Conservation (phyloP, 192 early-diverging fungal genomes). For the Entomortierella chlamydospora region DNA sequence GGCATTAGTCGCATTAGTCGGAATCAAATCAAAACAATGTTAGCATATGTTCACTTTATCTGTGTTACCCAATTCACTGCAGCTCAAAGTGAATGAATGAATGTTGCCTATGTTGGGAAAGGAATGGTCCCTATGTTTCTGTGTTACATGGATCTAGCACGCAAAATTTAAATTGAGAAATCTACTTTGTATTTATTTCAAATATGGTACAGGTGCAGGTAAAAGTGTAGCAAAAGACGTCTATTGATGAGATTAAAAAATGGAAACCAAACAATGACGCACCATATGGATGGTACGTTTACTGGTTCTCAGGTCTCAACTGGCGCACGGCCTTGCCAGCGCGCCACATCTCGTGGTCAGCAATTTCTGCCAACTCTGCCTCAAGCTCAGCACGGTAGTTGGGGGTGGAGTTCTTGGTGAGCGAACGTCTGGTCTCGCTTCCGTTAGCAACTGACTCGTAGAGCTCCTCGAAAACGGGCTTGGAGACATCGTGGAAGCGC, state of each 20-base stretch:
- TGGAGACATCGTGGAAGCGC: conserved; percentile 92
- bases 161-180: not conserved
- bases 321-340: conserved; percentile 87
- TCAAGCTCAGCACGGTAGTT: conserved; percentile 96
- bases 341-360: conserved; percentile 89
- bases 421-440: conserved; percentile 84
- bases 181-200: not conserved
- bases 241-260: not conserved
- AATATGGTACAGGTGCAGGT: conserved; percentile 11
- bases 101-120: too few relatives aligned
- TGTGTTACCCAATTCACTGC: too few relatives aligned
- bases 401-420: conserved; percentile 89
- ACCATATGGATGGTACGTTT: conserved; percentile 8
- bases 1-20: too few relatives aligned
- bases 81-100: too few relatives aligned
- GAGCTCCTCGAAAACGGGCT: conserved; percentile 93
- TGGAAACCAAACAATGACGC: too few relatives aligned
- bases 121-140: too few relatives aligned
- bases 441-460: conserved; percentile 92
- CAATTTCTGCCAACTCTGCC: conserved; percentile 90
- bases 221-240: not conserved
- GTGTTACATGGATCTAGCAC: too few relatives aligned
- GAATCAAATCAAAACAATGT: too few relatives aligned
- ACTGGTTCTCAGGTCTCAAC: conserved; percentile 86
- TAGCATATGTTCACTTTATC: too few relatives aligned